phyloP scores from a whole-genome alignment of 2,329 filamentous ascomycete genomes.

The Alternaria sp. region DNA sequence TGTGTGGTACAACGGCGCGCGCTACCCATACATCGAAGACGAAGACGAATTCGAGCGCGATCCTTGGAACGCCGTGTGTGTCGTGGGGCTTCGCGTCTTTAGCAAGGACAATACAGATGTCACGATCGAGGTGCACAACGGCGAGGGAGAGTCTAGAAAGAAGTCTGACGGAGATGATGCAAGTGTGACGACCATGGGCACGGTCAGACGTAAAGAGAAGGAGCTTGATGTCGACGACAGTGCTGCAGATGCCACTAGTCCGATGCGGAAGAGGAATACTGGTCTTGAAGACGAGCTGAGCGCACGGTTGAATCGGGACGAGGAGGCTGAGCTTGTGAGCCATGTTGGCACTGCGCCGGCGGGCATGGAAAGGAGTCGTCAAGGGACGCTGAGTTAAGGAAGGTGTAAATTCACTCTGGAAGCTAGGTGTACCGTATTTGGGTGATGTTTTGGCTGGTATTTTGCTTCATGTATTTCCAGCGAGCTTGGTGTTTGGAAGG shows the following conservation, averaged over 20 bases:
- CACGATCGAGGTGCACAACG: slow-evolving; percentile 61
- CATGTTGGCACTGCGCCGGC: slow-evolving; percentile 42
- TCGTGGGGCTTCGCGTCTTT: slow-evolving; percentile 67
- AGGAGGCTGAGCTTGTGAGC: slow-evolving; percentile 26
- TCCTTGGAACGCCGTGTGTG: slow-evolving; percentile 69
- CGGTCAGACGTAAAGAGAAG: slow-evolving; percentile 39
- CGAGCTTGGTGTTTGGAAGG: background rate
- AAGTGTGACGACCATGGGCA: slow-evolving; percentile 33
- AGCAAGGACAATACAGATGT: slow-evolving; percentile 61
- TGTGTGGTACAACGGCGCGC: slow-evolving; percentile 30
- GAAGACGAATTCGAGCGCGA: slow-evolving; percentile 58
- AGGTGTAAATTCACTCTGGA: background rate
- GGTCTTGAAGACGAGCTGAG: slow-evolving; percentile 39
- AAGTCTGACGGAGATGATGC: slow-evolving; percentile 35
- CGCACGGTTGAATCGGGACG: slow-evolving; percentile 15
- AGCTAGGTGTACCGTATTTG: background rate
- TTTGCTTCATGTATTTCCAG: background rate
- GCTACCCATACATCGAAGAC: slow-evolving; percentile 41
- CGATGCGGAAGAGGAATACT: slow-evolving; percentile 40
- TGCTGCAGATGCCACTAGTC: slow-evolving; percentile 51
- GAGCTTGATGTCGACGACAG: slow-evolving; percentile 53
- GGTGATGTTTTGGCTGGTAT: background rate
- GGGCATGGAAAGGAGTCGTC: slow-evolving; percentile 36
- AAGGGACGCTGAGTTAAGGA: slow-evolving; percentile 33
- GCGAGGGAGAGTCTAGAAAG: slow-evolving; percentile 37